phyloP scores from a whole-genome alignment of 805 yeast genomes.

The Saccharomycopsis babjevae region DNA sequence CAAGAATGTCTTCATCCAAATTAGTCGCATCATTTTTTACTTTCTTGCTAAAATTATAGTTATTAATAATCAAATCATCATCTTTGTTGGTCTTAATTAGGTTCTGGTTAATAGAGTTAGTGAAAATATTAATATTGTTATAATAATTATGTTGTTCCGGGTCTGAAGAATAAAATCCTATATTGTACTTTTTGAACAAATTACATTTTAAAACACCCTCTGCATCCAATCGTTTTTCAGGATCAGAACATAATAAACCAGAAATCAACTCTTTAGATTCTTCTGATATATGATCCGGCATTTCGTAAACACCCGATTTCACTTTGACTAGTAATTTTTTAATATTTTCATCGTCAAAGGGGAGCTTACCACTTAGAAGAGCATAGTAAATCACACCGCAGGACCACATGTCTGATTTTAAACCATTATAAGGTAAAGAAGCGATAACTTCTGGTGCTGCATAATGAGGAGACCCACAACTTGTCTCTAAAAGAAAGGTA shows the following conservation, averaged over 20 bases:
- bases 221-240: constrained; percentile 60
- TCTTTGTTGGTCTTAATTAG: constrained; percentile 14
- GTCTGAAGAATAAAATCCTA: constrained; percentile 13
- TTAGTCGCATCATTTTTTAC: constrained; percentile 3
- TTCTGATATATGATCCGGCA: constrained; percentile 52
- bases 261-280: constrained; percentile 63
- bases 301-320: constrained; percentile 62
- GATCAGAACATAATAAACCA: constrained; percentile 60
- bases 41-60: constrained; percentile 13
- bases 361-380: constrained; percentile 67
- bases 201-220: constrained; percentile 39
- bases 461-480: constrained; percentile 84
- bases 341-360: constrained; percentile 76
- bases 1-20: constrained; percentile 4
- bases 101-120: constrained; percentile 17
- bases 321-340: constrained; percentile 62
- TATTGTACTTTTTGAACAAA: constrained; percentile 14
- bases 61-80: constrained; percentile 14
- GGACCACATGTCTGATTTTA: constrained; percentile 82
- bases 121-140: constrained; percentile 15
- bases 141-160: constrained; percentile 9
- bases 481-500: constrained; percentile 62
- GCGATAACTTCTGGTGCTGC: constrained; percentile 82
- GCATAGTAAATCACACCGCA: constrained; percentile 81
- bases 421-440: constrained; percentile 71